phyloP scores from a whole-genome alignment of 2,329 filamentous ascomycete genomes.

The Huntiella abstrusa region DNA sequence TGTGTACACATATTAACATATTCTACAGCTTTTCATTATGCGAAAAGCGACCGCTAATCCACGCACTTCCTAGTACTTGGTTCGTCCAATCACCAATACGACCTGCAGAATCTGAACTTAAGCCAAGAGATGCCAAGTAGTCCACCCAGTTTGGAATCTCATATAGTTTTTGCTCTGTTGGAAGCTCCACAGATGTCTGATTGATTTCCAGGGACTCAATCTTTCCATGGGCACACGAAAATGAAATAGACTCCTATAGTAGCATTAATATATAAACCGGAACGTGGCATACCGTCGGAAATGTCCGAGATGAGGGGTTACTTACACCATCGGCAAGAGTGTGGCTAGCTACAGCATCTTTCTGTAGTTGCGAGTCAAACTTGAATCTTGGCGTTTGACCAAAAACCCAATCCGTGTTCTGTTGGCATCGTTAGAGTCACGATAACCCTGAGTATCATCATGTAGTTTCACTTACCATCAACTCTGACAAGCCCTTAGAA shows the following conservation, averaged over 20 bases:
- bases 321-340: slow-evolving; percentile 27
- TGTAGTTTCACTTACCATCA: slow-evolving; percentile 27
- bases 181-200: slow-evolving; percentile 6
- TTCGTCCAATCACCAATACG: slow-evolving; percentile 6
- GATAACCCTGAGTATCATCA: not conserved
- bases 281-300: not conserved
- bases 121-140: slow-evolving; percentile 4
- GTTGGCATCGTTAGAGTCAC: slow-evolving; percentile 15
- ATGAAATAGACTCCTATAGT: slow-evolving; percentile 16
- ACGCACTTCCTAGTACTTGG: slow-evolving; percentile 9
- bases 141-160: slow-evolving; percentile 9
- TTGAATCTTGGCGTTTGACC: slow-evolving; percentile 72
- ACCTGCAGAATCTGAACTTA: not conserved
- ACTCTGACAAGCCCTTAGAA: slow-evolving; percentile 39
- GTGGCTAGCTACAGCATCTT: slow-evolving; percentile 36
- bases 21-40: too few species aligned
- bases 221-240: slow-evolving; percentile 21
- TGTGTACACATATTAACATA: too few species aligned
- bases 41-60: not conserved
- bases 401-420: slow-evolving; percentile 59
- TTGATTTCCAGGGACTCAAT: slow-evolving; percentile 19
- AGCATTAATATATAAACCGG: not conserved
- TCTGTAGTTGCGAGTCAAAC: slow-evolving; percentile 42
- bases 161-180: slow-evolving; percentile 6
- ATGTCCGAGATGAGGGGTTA: not conserved